Base-by-base conservation (phyloP, 1,284 basidiomycete genomes). In the Moesziomyces globuligerus region DNA sequence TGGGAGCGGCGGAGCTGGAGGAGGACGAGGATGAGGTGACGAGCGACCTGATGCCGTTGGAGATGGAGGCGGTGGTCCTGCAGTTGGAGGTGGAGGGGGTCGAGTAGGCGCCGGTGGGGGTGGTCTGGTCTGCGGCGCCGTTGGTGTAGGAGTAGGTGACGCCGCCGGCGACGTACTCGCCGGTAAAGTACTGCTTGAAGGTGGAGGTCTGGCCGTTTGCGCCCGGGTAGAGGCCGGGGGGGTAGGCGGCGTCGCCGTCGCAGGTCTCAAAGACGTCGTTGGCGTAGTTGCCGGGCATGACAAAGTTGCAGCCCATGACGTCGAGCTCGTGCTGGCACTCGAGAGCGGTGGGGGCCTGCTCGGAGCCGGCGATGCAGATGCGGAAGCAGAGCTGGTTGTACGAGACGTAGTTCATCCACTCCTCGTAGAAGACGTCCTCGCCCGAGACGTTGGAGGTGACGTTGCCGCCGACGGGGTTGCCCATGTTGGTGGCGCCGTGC, bases 401-500 rank as follows among this genome's bases (percentile, higher is more conserved):
- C n/a, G 78, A 64, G 46, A 78, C 48, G 58, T 73, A 81, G 75
- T 81, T 81, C 78, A 82, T 86, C 85, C 85, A 86, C 78, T 86
- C 85, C 73, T 86, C 75, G 82, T 86, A 86, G 62, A 76, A 77
- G 42, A 85, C 85, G 59, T 86, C 85, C 38, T 74, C 53, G 38
- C 85, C 85, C 17, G 83, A 83, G 25, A 84, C 80, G 78, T 86
- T 85, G 56, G 84, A 83, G 34, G 85, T 86, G 42, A 86, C 85
- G 74, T 86, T 85, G 37, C 85, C 85, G 46, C 85, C 85, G 47
- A 85, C 75, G 44, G 85, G 85, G 83, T 86, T 86, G 45, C 85
- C 85, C 56, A 65, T 68, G 80, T 73, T 71, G 41, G 74, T 78
- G 34, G 76, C 74, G 48, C 79, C 79, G 74, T 81, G 79, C 4